Conservation (phyloP, 2,329 filamentous ascomycete genomes). For the Xylaria sp. region DNA sequence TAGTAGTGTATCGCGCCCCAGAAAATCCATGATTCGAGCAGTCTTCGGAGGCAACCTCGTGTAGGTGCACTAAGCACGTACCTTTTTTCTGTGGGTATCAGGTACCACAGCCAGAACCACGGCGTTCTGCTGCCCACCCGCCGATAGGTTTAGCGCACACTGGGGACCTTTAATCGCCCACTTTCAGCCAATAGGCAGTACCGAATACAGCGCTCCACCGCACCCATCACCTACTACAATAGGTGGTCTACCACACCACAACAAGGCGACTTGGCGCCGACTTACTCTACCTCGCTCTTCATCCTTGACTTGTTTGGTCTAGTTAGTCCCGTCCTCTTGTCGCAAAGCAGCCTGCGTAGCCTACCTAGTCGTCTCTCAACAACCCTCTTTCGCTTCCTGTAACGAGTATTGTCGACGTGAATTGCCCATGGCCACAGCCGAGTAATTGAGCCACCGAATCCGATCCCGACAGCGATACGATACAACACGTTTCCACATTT, state of each 20-base stretch:
- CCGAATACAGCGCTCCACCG: constrained; percentile 27
- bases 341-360: constrained; percentile 25
- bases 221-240: neutral
- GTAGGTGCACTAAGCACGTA: constrained; percentile 1
- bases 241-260: constrained; percentile 17
- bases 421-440: constrained; percentile 28
- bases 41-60: neutral
- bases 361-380: constrained; percentile 10
- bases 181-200: constrained; percentile 20
- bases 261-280: constrained; percentile 32
- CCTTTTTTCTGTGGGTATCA: neutral
- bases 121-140: neutral
- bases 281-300: constrained; percentile 27
- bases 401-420: constrained; percentile 17
- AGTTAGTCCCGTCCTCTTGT: constrained; percentile 24
- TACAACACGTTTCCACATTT: neutral
- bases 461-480: constrained; percentile 16
- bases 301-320: constrained; percentile 23
- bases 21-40: constrained; percentile 3
- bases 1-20: neutral
- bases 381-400: constrained; percentile 20
- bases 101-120: neutral
- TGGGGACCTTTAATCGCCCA: constrained; percentile 20
- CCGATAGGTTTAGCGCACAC: neutral
- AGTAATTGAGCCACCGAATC: constrained; percentile 25